Base-by-base conservation (phyloP, 1,139 yeast genomes). In the Nakaseomyces delphensis region DNA sequence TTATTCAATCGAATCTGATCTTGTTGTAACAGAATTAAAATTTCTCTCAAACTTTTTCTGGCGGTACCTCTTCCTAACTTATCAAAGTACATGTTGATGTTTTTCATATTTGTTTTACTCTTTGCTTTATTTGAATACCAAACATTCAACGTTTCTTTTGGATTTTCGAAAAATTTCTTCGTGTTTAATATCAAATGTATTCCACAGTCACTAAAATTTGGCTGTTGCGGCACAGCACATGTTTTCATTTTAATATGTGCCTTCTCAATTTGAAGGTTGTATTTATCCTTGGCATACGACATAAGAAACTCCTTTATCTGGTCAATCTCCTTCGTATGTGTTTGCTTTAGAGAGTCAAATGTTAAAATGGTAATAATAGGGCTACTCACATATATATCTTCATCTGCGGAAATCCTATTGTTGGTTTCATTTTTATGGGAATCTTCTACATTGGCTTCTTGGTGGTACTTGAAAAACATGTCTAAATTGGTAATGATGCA, bases 171-270 rank as follows among this genome's bases (percentile, higher is more conserved):
- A 67, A 89, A 83, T 52, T 73, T 75, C 47, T 75, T 72, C 18
- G 84, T 74, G 55, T 85, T 91, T 54, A 82, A 82, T 20, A 93
- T 80, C 4, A 91, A 83, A 64, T 85, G 96, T 18, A 93, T 77
- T 1, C 99, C 99, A 65, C 99, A 93, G 60, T 93, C 98, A 56
- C 89, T 85, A 63, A 80, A 79, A 59, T 93, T 93, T 40, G 79
- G 78, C 57, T 93, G 99, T 48, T 74, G 78, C 0, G 96, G 96
- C 0, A 87, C 94, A 23, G 66, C 58, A 4, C 83, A 82, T 3
- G 69, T 66, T 43, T 69, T 63, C 42, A 67, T 60, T 38, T 60
- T 58, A 27, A 73, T 64, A 39, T 69, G 70, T 4, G 65, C 62
- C n/a, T 68, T 68, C 13, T 66, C 64, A 6, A 85, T 55, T 0